A percentile compares a stretch with the other conserved stretches of the same genome.
Conservation (phyloP, 306 rosid genomes). For the Boehmeria nivea region DNA sequence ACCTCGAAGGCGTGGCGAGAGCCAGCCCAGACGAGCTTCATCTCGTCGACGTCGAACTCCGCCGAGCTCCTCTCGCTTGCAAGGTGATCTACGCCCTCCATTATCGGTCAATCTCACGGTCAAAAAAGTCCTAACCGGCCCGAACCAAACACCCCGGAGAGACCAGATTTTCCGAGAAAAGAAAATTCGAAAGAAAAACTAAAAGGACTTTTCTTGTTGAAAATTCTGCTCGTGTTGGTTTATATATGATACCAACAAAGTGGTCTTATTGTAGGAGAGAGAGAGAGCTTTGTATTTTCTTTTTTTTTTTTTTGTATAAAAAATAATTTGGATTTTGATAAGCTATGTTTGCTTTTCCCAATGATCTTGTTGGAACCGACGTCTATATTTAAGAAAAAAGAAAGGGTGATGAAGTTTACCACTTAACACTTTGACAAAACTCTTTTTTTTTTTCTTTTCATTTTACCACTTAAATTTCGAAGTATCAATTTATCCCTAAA, state of each 20-base stretch:
- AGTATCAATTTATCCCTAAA: too few species aligned
- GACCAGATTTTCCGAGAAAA: background rate
- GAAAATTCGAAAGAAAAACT: background rate
- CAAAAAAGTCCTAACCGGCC: background rate
- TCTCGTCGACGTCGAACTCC: slow-evolving; percentile 65
- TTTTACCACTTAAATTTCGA: too few species aligned
- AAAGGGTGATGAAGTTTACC: too few species aligned
- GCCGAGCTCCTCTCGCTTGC: slow-evolving; percentile 66
- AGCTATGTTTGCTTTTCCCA: background rate
- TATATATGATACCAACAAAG: too few species aligned
- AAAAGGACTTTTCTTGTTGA: too few species aligned
- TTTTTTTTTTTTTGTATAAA: too few species aligned
- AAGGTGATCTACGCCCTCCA: slow-evolving; percentile 69
- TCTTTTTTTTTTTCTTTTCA: too few species aligned
- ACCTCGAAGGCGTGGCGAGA: slow-evolving; percentile 57
- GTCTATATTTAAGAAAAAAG: background rate
- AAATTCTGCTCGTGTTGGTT: too few species aligned
- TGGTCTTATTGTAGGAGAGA: too few species aligned
- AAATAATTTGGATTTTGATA: background rate
- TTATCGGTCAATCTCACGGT: slow-evolving; percentile 1
- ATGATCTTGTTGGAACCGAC: background rate
- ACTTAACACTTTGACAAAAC: too few species aligned
- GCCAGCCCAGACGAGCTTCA: slow-evolving; percentile 93
- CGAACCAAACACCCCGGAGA: too few species aligned
- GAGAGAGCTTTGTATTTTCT: too few species aligned